Percentiles rank a stretch among this genome's conserved stretches.
Conservation (phyloP, 345 rosid genomes). For the Moringa oleifera region DNA sequence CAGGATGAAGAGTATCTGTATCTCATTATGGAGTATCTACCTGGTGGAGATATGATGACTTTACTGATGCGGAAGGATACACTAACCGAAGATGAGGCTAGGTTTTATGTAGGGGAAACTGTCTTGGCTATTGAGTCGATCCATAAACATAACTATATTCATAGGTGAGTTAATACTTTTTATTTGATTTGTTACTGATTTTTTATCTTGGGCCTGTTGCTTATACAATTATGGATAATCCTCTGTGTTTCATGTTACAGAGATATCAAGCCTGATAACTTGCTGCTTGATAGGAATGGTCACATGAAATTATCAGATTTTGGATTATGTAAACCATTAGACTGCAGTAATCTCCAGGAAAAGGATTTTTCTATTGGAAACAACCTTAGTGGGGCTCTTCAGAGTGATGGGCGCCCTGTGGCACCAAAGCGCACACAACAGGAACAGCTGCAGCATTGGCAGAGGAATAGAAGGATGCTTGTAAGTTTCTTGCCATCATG, state of each 20-base stretch:
- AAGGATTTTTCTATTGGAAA: constrained; percentile 68
- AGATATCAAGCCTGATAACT: constrained; percentile 97
- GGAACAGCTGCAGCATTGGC: constrained; percentile 93
- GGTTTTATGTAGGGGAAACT: constrained; percentile 95
- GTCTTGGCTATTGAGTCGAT: constrained; percentile 96
- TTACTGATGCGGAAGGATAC: constrained; percentile 95
- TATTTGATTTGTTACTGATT: background rate
- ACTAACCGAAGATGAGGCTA: constrained; percentile 91
- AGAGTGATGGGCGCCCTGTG: constrained; percentile 74
- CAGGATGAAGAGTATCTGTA: constrained; percentile 94
- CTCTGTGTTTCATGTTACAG: constrained; percentile 37
- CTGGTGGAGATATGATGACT: constrained; percentile 99
- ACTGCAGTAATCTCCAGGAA: constrained; percentile 91
- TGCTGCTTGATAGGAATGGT: constrained; percentile 88
- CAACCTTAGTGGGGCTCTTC: constrained; percentile 63
- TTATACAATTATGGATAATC: background rate
- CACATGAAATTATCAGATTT: constrained; percentile 97
- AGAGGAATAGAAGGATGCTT: constrained; percentile 92
- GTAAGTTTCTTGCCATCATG: constrained; percentile 39
- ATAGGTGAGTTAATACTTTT: constrained; percentile 50
- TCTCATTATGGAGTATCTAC: constrained; percentile 96
- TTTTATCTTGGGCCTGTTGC: background rate
- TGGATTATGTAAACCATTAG: constrained; percentile 95
- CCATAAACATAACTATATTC: constrained; percentile 94
- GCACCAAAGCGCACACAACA: constrained; percentile 81